These are phyloP conservation scores for Lasiodiplodia sp. DNA, from an alignment of 2,329 filamentous ascomycete species.

Conservation along the genomic window DNA sequence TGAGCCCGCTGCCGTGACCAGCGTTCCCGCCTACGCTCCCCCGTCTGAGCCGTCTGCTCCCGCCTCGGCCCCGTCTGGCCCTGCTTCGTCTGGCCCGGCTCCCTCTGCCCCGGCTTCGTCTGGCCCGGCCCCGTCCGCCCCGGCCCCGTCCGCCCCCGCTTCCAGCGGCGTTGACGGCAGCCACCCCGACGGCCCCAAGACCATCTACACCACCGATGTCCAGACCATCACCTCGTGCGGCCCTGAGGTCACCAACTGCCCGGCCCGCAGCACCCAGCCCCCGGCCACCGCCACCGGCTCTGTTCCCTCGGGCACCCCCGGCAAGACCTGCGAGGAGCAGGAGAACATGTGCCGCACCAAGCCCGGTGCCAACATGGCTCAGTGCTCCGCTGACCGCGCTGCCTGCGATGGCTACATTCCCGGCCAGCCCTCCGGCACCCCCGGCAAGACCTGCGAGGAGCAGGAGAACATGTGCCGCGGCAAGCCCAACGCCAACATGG, in stretches of 20 bases:
- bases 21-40: background rate
- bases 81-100: background rate
- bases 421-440: constrained; percentile 8
- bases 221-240: constrained; percentile 30
- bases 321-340: constrained; percentile 18
- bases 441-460: constrained; percentile 12
- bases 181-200: constrained; percentile 3
- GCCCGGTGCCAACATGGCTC: constrained; percentile 20
- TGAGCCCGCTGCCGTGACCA: background rate
- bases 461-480: constrained; percentile 22
- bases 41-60: constrained; percentile 31
- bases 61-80: background rate
- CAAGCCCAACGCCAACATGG: constrained; percentile 16
- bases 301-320: background rate
- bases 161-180: background rate
- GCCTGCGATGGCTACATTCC: constrained; percentile 19
- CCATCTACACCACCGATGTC: constrained; percentile 23
- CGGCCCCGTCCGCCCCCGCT: constrained; percentile 9
- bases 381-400: constrained; percentile 6
- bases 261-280: background rate
- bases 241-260: constrained; percentile 30
- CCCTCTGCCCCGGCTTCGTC: constrained; percentile 19
- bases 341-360: constrained; percentile 20
- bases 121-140: background rate
- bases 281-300: background rate